Evolutionary conservation across 2,329 filamentous ascomycete species (phyloP).

Genomic region (Neophaeococcomyces aloes): DNA sequence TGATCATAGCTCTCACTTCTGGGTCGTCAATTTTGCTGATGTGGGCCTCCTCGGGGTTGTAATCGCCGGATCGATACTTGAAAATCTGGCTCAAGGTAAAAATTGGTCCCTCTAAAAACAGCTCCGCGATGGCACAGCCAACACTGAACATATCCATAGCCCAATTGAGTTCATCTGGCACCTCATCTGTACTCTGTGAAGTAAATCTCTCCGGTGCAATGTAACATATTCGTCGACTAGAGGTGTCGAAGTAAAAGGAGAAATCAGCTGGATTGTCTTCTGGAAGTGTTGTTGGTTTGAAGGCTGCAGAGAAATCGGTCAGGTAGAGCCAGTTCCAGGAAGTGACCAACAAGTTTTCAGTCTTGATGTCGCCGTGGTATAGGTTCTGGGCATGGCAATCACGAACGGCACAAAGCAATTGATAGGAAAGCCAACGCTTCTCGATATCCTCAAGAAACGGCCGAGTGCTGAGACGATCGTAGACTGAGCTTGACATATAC

Average conservation of each 20-base stretch:
- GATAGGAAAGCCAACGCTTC: constrained; percentile 97
- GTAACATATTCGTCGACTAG: constrained; percentile 84
- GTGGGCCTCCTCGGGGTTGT: constrained; percentile 72
- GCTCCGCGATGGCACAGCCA: constrained; percentile 90
- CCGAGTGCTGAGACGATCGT: constrained; percentile 87
- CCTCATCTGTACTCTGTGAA: constrained; percentile 54
- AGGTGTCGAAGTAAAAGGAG: constrained; percentile 94
- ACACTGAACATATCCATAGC: constrained; percentile 98
- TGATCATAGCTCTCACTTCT: constrained; percentile 76
- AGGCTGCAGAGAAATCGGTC: constrained; percentile 91
- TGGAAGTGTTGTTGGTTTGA: constrained; percentile 86
- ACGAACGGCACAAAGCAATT: constrained; percentile 80
- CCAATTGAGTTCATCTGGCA: constrained; percentile 61
- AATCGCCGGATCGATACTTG: constrained; percentile 85
- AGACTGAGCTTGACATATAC: constrained; percentile 91
- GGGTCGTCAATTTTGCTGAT: constrained; percentile 78
- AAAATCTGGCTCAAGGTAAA: constrained; percentile 95
- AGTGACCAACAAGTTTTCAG: constrained; percentile 90
- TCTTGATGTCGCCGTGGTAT: constrained; percentile 97
- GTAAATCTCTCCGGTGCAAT: constrained; percentile 89
- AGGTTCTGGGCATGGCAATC: constrained; percentile 84
- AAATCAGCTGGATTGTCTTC: constrained; percentile 97
- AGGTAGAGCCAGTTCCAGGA: constrained; percentile 99
- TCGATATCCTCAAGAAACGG: constrained; percentile 96
- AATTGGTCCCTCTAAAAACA: constrained; percentile 92